Evolutionary conservation across 2,329 filamentous ascomycete species (phyloP).

Genomic region (Periconia macrospinosa): DNA sequence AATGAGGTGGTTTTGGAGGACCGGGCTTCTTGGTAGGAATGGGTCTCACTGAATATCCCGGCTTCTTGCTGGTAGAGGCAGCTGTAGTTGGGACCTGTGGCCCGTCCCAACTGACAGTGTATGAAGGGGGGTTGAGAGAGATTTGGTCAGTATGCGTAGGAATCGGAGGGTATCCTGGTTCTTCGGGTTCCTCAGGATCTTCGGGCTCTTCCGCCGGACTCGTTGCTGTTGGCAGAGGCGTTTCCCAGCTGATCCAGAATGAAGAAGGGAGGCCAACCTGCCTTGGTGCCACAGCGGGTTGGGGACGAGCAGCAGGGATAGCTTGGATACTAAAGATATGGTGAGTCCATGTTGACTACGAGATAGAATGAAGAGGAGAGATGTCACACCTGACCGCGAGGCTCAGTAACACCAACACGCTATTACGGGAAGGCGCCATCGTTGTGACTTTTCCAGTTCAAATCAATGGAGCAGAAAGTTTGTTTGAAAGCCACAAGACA

Average conservation of each 20-base stretch:
- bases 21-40: constrained; percentile 9
- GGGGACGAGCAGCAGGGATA: constrained; percentile 19
- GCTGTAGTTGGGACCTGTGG: constrained; percentile 2
- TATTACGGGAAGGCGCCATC: constrained; percentile 29
- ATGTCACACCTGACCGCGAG: constrained; percentile 26
- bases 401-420: constrained; percentile 27
- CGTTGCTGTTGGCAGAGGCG: background rate
- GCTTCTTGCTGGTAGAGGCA: constrained; percentile 11
- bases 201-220: background rate
- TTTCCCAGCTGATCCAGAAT: constrained; percentile 13
- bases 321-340: constrained; percentile 18
- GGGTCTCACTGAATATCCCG: constrained; percentile 11
- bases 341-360: constrained; percentile 5
- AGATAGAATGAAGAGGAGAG: background rate
- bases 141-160: constrained; percentile 16
- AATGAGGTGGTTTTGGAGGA: constrained; percentile 4
- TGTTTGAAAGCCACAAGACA: background rate
- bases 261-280: constrained; percentile 8
- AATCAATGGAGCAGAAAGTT: constrained; percentile 3
- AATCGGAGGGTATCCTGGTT: constrained; percentile 10
- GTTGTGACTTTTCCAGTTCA: constrained; percentile 2
- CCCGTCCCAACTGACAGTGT: constrained; percentile 18
- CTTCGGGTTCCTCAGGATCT: constrained; percentile 10
- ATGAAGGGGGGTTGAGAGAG: constrained; percentile 16
- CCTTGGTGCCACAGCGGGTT: constrained; percentile 5